These are phyloP conservation scores for Pisolithus microcarpus DNA, from an alignment of 768 basidiomycete genomes.

Conservation along the genomic window DNA sequence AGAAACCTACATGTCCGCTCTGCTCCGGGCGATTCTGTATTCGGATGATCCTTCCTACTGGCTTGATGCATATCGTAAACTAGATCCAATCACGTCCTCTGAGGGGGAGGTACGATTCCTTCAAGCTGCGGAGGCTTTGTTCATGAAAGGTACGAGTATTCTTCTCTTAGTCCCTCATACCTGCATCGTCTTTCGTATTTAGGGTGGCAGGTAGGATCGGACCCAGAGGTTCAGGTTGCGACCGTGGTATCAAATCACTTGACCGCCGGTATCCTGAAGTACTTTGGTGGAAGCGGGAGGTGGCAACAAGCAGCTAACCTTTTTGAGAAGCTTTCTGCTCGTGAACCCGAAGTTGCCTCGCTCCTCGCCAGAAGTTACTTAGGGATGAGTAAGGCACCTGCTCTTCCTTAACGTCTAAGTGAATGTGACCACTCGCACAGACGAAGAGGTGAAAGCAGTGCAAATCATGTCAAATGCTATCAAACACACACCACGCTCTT, in stretches of 20 bases:
- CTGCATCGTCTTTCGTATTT: slow-evolving; percentile 1
- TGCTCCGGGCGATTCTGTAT: slow-evolving; percentile 88
- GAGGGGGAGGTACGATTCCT: slow-evolving; percentile 90
- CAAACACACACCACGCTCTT: slow-evolving; percentile 81
- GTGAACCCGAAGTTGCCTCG: slow-evolving; percentile 84
- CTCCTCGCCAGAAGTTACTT: slow-evolving; percentile 86
- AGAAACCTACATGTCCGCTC: slow-evolving; percentile 91
- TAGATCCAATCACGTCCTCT: slow-evolving; percentile 86
- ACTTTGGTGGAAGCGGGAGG: slow-evolving; percentile 89
- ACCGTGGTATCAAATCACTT: slow-evolving; percentile 95
- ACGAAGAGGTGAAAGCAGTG: slow-evolving; percentile 97
- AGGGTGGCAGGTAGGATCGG: slow-evolving; percentile 99
- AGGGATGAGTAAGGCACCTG: slow-evolving; percentile 80
- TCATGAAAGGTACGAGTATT: slow-evolving; percentile 62
- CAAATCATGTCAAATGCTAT: slow-evolving; percentile 87
- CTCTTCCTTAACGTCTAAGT: neutral
- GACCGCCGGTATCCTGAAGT: slow-evolving; percentile 91
- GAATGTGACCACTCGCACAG: slow-evolving; percentile 34
- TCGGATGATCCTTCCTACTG: slow-evolving; percentile 91
- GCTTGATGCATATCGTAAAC: slow-evolving; percentile 88
- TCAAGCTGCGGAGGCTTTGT: slow-evolving; percentile 82
- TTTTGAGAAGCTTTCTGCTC: slow-evolving; percentile 83
- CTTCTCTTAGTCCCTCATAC: neutral
- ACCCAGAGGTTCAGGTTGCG: slow-evolving; percentile 98
- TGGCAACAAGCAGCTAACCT: slow-evolving; percentile 85